Base-by-base conservation (phyloP, 352 stramenopile species). In the Albugo laibachii region DNA sequence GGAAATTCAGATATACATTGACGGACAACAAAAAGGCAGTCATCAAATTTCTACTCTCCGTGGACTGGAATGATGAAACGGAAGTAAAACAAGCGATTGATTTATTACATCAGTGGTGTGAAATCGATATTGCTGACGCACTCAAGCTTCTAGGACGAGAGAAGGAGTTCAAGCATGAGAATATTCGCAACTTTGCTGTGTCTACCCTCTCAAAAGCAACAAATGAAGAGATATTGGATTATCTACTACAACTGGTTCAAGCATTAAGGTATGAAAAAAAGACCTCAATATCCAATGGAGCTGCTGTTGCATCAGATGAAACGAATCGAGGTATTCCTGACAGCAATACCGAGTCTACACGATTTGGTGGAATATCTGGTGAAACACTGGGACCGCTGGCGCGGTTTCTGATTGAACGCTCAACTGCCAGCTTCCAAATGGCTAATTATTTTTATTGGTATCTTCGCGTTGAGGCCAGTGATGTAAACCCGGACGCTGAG, bases 381-480 rank as follows among this genome's bases (percentile, higher is more conserved):
- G 63, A 91, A 43, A 57, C 58, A 15, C 50, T 87, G 13, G 73
- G 79, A 6, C 65, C 83, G 0, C 62, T 98, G 5, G 92, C 86
- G 39, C 69, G 67, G 27, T 98, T 98, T 63, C 61, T 98, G 20
- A 97, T 98, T 53, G 71, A 85, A 40, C 78, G 95, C 15, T 95
- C 93, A 12, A 85, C 80, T 34, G 79, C 65, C 18, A 96, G 94
- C 50, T 88, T 98, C 48, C 74, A 96, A 47, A 83, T 99, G 57
- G 93, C 95, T 21, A 98, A 97, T 54, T 98, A 96, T 48, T 84
- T 99, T n/a, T 98, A 96, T 53, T 99, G 93, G 83, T 92, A 85
- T 41, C 44, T 86, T 11, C 80, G 87, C 44, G 78, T 88, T 5
- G 78, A 92, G 47, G 61, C 75, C 24, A 63, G 66, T 2, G 78